Evolutionary conservation across 2,329 filamentous ascomycete species (phyloP).

Genomic region (Arthrobotrys conoides): DNA sequence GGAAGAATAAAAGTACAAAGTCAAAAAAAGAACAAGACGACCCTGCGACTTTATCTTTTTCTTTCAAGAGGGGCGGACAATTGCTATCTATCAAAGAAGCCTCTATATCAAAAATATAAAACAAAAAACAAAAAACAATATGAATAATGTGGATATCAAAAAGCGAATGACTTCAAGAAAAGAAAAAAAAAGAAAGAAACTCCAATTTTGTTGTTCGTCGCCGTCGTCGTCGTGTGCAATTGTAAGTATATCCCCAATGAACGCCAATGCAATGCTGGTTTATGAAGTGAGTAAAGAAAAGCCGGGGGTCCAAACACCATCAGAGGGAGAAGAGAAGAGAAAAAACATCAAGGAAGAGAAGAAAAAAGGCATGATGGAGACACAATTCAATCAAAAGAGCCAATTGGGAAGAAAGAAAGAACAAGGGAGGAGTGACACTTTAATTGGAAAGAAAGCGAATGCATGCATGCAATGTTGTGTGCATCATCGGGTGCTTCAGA

Average conservation of each 20-base stretch:
- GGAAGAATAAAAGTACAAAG: neutral
- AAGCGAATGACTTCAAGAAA: slow-evolving; percentile 3
- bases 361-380: too few species aligned
- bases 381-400: neutral
- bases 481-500: slow-evolving; percentile 60
- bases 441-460: neutral
- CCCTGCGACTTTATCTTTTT: slow-evolving; percentile 10
- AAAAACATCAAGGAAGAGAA: too few species aligned
- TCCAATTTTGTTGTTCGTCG: slow-evolving; percentile 12
- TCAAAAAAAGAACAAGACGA: slow-evolving; percentile 2
- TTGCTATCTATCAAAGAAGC: slow-evolving; percentile 24
- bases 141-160: neutral
- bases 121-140: neutral
- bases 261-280: slow-evolving; percentile 43
- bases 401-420: slow-evolving; percentile 63
- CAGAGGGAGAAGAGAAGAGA: neutral
- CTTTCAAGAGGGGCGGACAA: neutral
- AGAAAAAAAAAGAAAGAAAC: neutral
- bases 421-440: neutral
- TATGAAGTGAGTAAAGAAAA: slow-evolving; percentile 9
- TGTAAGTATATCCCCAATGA: slow-evolving; percentile 6
- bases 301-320: slow-evolving; percentile 18
- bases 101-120: slow-evolving; percentile 10
- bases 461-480: slow-evolving; percentile 62
- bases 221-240: neutral